Base-by-base conservation (phyloP, 2,329 filamentous ascomycete genomes). In the Xylaria sp. region DNA sequence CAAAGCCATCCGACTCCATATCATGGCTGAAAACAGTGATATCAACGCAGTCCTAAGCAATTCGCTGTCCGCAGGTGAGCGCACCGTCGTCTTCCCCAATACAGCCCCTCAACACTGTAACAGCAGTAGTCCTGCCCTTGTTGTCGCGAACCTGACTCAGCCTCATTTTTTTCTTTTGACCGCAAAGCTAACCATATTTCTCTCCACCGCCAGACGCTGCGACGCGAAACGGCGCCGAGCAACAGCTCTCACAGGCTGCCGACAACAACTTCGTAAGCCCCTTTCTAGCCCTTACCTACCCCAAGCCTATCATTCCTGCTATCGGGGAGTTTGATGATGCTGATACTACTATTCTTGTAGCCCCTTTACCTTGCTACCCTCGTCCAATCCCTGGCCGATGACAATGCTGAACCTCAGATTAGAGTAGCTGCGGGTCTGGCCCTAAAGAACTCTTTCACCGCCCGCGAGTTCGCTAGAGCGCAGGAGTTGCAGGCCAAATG, bases 1-100 rank as follows among this genome's bases (percentile, higher is more conserved):
- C 57, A 65, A 45, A 66, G 69, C 66, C 68, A 62, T 70, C 63
- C 56, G 68, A 72, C 76, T 77, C 77, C 75, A 78, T 80, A 85
- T 78, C 81, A 93, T 88, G 86, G 87, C 86, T 82, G 87, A 85
- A 85, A 94, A 76, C 78, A 76, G 79, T 92, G 93, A 98, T 85
- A 96, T 98, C 86, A 97, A 95, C 86, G 91, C 94, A 85, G 95
- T 99, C 85, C 92, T 99, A 86, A 90, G 93, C 83, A 95, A 94
- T 86, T 98, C 96, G 81, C 90, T 98, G 84, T 96, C 94, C 79
- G 87, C 94, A 79, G 95, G 96, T 98, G 85, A 81, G 91, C 82
- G 72, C 71, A 64, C 53, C 38, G 25, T 50, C 54, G 17, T 13
- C 51, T 44, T 33, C 50, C 54, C 56, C 31, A 38, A 20, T 47